Percentiles rank a stretch among this genome's conserved stretches.
Conservation (phyloP, 1,139 yeast genomes). For the Sugiyamaella grinbergsii region DNA sequence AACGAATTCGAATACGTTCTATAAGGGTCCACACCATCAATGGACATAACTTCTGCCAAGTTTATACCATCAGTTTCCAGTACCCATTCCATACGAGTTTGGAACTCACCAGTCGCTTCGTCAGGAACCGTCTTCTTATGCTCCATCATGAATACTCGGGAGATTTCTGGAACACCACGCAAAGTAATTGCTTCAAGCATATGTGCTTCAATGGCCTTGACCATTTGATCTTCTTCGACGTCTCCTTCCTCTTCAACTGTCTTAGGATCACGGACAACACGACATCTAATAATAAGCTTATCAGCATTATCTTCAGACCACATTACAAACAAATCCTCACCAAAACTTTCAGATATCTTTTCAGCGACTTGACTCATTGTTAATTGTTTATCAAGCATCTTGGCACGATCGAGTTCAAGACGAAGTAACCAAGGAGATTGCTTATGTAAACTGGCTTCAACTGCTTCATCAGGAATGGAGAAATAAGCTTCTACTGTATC, state of each 20-base stretch:
- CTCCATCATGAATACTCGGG: slow-evolving; percentile 91
- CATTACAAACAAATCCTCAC: slow-evolving; percentile 92
- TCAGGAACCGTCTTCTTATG: slow-evolving; percentile 81
- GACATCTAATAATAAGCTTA: slow-evolving; percentile 93
- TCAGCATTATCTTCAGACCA: slow-evolving; percentile 99
- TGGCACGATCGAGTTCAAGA: slow-evolving; percentile 95
- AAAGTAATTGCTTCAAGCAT: slow-evolving; percentile 94
- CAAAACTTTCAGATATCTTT: slow-evolving; percentile 89
- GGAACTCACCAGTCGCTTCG: slow-evolving; percentile 74
- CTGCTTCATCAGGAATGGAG: slow-evolving; percentile 96
- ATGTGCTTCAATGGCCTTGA: slow-evolving; percentile 92
- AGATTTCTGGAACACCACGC: slow-evolving; percentile 94
- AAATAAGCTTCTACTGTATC: slow-evolving; percentile 97
- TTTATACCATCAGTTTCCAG: slow-evolving; percentile 98
- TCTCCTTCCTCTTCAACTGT: slow-evolving; percentile 89
- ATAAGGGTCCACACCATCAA: slow-evolving; percentile 88
- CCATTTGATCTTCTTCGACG: slow-evolving; percentile 95
- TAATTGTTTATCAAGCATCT: slow-evolving; percentile 96
- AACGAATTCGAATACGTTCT: slow-evolving; percentile 95
- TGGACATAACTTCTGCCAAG: slow-evolving; percentile 91
- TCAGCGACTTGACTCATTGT: slow-evolving; percentile 99
- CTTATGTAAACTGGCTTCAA: slow-evolving; percentile 86
- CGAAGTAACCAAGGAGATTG: slow-evolving; percentile 98
- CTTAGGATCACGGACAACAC: slow-evolving; percentile 97
- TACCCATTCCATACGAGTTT: slow-evolving; percentile 94